Evolutionary conservation across 768 basidiomycete genomes (phyloP).

Genomic region (Amanita rubescens): DNA sequence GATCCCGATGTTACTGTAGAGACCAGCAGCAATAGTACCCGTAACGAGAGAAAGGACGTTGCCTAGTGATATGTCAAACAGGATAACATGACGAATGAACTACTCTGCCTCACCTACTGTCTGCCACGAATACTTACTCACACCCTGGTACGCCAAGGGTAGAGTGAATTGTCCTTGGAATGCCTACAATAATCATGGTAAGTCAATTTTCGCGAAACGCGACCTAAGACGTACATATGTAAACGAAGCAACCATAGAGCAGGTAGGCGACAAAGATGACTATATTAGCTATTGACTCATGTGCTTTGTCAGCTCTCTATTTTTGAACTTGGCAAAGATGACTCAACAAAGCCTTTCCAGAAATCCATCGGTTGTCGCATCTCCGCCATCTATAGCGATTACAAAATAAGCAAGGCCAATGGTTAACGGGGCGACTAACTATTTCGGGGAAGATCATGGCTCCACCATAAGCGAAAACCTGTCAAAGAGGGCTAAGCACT

Average conservation of each 20-base stretch:
- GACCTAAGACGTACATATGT: constrained; percentile 21
- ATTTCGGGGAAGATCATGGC: constrained; percentile 44
- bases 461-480: constrained; percentile 53
- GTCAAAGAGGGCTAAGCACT: neutral
- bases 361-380: constrained; percentile 65
- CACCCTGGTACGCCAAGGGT: constrained; percentile 38
- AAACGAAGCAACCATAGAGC: constrained; percentile 47
- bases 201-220: neutral
- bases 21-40: constrained; percentile 51
- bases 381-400: constrained; percentile 43
- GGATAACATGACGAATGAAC: neutral
- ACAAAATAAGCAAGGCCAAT: constrained; percentile 13
- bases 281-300: constrained; percentile 34
- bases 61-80: constrained; percentile 15
- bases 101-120: constrained; percentile 30
- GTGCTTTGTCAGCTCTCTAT: neutral
- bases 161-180: constrained; percentile 59
- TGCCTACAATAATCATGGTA: constrained; percentile 22
- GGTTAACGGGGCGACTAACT: constrained; percentile 8
- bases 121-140: constrained; percentile 39
- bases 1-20: constrained; percentile 60
- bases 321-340: neutral
- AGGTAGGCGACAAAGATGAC: constrained; percentile 49
- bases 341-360: constrained; percentile 54
- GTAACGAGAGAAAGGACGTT: constrained; percentile 43